Percentiles rank a stretch among this genome's conserved stretches.
These are phyloP conservation scores for Ceraceosorus guamensis DNA, from an alignment of 1,284 basidiomycete genomes.

Conservation along the genomic window DNA sequence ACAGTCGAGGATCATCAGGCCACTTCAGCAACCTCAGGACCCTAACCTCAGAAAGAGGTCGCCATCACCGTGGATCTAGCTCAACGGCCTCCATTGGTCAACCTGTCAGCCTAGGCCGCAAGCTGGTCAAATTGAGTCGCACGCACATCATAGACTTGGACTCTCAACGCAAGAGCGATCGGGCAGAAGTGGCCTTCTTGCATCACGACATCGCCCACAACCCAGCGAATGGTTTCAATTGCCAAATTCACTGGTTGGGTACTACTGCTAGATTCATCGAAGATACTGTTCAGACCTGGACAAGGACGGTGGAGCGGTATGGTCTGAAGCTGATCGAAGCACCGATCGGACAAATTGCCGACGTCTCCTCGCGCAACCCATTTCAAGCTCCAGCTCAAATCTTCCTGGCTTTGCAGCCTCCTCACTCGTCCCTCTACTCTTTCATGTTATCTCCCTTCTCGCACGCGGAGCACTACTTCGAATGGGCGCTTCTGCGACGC, in stretches of 20 bases:
- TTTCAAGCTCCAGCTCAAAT: slow-evolving; percentile 45
- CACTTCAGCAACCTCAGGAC: too few species aligned
- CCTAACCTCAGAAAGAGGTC: too few species aligned
- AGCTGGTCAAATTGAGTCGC: slow-evolving; percentile 6
- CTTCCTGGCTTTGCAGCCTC: slow-evolving; percentile 36
- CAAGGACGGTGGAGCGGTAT: slow-evolving; percentile 75
- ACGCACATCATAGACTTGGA: slow-evolving; percentile 44
- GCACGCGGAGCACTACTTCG: slow-evolving; percentile 32
- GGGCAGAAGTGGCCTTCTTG: slow-evolving; percentile 43
- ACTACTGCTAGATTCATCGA: slow-evolving; percentile 93
- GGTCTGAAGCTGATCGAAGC: slow-evolving; percentile 81
- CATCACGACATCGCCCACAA: slow-evolving; percentile 48
- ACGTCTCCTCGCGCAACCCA: slow-evolving; percentile 41
- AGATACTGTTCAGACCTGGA: slow-evolving; percentile 77
- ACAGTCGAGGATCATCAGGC: too few species aligned
- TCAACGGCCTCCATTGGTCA: too few species aligned
- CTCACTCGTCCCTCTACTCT: slow-evolving; percentile 23
- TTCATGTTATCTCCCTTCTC: slow-evolving; percentile 17
- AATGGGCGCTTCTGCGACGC: slow-evolving; percentile 36
- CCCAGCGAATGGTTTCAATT: slow-evolving; percentile 48
- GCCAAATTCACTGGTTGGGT: slow-evolving; percentile 91
- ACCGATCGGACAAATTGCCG: slow-evolving; percentile 47
- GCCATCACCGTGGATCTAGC: too few species aligned
- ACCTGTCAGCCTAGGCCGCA: background rate
- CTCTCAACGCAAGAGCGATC: slow-evolving; percentile 32